These are phyloP conservation scores for Teratosphaeria epicoccoides DNA, from an alignment of 2,329 filamentous ascomycete genomes.

Conservation along the genomic window DNA sequence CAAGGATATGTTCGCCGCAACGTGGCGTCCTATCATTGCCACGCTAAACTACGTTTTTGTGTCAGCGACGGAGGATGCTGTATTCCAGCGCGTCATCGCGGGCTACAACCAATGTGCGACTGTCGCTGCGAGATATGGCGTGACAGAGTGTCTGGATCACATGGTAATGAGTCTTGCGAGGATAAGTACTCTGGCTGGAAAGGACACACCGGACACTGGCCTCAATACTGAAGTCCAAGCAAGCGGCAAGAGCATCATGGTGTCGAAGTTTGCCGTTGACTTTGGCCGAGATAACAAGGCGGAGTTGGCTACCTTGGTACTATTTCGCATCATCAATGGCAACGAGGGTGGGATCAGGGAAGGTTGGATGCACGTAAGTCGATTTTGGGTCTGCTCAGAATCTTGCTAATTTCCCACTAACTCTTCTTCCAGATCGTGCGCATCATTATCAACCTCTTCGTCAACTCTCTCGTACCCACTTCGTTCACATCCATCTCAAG, in stretches of 20 bases:
- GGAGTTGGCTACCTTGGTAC: constrained; percentile 84
- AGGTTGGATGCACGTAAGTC: constrained; percentile 67
- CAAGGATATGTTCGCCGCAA: constrained; percentile 92
- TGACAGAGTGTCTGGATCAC: constrained; percentile 81
- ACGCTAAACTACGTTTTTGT: constrained; percentile 98
- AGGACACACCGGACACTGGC: constrained; percentile 65
- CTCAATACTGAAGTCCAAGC: constrained; percentile 94
- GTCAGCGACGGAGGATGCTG: constrained; percentile 92
- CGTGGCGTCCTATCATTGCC: constrained; percentile 89
- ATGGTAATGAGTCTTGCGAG: constrained; percentile 83
- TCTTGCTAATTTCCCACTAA: background rate
- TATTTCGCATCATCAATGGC: constrained; percentile 82
- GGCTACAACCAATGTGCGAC: constrained; percentile 94
- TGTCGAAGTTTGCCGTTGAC: constrained; percentile 92
- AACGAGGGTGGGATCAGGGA: constrained; percentile 67
- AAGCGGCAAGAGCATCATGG: constrained; percentile 82
- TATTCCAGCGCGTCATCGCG: constrained; percentile 84
- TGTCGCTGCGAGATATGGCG: constrained; percentile 73
- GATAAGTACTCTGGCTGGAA: constrained; percentile 77
- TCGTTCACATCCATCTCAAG: constrained; percentile 59
- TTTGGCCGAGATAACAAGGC: constrained; percentile 89
- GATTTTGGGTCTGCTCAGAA: background rate
- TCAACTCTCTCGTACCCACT: constrained; percentile 82
- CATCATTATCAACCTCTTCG: constrained; percentile 91
- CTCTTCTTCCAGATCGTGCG: constrained; percentile 56